Evolutionary conservation across 345 rosid species (phyloP).

Genomic region (Erodium maritimum): DNA sequence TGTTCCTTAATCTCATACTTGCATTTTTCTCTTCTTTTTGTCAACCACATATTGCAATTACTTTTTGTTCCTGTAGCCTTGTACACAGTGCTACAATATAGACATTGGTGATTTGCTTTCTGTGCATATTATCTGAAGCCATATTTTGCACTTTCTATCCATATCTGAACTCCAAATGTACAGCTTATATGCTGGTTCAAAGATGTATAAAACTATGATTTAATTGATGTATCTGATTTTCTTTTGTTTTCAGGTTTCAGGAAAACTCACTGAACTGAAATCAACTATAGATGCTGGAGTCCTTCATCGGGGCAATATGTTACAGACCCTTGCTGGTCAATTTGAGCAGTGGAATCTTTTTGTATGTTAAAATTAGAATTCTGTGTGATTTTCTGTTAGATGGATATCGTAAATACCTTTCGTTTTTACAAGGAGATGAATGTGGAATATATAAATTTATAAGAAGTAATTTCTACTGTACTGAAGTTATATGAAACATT

Average conservation of each 20-base stretch:
- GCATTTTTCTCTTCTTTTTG: background rate
- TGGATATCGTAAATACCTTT: background rate
- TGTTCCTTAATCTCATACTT: constrained; percentile 14
- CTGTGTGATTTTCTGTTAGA: background rate
- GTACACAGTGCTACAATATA: background rate
- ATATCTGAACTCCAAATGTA: background rate
- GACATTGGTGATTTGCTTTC: background rate
- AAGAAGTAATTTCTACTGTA: background rate
- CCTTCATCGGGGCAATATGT: constrained; percentile 44
- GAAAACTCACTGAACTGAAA: constrained; percentile 62
- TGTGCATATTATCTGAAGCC: background rate
- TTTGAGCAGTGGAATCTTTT: constrained; percentile 72
- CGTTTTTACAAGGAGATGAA: background rate
- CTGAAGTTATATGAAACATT: background rate
- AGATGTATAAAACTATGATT: background rate
- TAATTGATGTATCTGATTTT: background rate
- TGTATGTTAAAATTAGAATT: constrained; percentile 28
- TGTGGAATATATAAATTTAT: background rate
- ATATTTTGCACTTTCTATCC: background rate
- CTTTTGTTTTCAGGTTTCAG: constrained; percentile 46
- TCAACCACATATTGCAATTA: background rate
- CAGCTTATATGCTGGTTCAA: background rate
- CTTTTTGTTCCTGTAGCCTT: background rate
- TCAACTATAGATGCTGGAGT: constrained; percentile 64
- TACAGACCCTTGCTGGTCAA: constrained; percentile 61